Percentiles rank a stretch among this genome's conserved stretches.
Evolutionary conservation across 768 basidiomycete species (phyloP).

Genomic region (Dioszegia crocea): DNA sequence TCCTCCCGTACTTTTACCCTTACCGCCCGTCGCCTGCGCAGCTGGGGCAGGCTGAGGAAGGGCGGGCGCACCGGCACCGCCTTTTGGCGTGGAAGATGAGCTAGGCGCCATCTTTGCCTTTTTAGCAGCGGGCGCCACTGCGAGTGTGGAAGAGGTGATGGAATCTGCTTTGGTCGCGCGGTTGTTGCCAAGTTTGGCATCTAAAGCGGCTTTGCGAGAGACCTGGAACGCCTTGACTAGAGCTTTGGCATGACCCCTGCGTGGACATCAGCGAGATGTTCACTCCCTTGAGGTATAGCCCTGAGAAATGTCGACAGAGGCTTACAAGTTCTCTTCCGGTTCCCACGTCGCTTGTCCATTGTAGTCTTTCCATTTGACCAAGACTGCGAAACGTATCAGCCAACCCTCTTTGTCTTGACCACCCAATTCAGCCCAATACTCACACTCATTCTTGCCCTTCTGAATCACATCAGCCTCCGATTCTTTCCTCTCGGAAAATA

Average conservation of each 20-base stretch:
- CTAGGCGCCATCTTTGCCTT: constrained; percentile 4
- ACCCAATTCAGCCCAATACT: constrained; percentile 5
- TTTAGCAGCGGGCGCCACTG: constrained; percentile 10
- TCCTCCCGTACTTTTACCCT: not conserved
- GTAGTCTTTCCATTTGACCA: constrained; percentile 48
- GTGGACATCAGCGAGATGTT: not conserved
- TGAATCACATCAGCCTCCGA: not conserved
- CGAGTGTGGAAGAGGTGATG: constrained; percentile 1
- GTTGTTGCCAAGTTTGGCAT: not conserved
- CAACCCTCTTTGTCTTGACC: not conserved
- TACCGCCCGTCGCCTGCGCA: no score
- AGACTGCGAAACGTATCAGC: constrained; percentile 23
- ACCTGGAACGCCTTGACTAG: not conserved
- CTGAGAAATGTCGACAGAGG: not conserved
- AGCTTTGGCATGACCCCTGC: not conserved
- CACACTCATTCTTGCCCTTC: constrained; percentile 29
- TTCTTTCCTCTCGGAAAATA: not conserved
- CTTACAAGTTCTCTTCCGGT: constrained; percentile 45
- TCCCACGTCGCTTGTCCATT: constrained; percentile 46
- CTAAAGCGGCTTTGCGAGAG: no score
- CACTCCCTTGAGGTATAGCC: not conserved
- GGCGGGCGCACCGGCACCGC: no score
- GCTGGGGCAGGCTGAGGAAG: no score
- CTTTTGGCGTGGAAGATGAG: no score
- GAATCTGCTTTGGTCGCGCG: not conserved